Evolutionary conservation across 176 grass and related monocot species (phyloP).

Genomic region (Oropetium thomaeum): DNA sequence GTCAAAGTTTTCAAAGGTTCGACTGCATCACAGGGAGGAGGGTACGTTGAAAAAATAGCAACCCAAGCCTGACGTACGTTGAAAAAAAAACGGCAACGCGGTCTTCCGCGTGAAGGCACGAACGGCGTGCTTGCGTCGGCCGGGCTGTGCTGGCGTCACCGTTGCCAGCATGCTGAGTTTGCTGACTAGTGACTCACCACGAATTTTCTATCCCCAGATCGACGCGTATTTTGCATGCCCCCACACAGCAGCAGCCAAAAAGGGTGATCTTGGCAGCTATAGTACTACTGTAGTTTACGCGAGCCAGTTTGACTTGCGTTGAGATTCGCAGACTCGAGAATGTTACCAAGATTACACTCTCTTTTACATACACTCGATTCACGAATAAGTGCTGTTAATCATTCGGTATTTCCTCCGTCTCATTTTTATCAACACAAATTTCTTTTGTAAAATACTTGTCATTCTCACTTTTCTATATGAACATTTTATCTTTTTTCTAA

Average conservation of each 20-base stretch:
- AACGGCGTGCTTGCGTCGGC: not conserved
- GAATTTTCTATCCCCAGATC: not conserved
- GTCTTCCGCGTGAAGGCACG: not conserved
- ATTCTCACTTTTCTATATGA: too few relatives aligned
- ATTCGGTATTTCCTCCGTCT: too few relatives aligned
- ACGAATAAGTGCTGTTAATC: too few relatives aligned
- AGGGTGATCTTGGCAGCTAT: not conserved
- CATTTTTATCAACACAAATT: too few relatives aligned
- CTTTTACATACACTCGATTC: too few relatives aligned
- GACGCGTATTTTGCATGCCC: not conserved
- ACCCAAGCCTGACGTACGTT: conserved; percentile 8
- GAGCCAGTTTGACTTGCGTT: not conserved
- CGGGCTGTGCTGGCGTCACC: conserved; percentile 15
- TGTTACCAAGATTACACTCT: too few relatives aligned
- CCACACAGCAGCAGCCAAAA: not conserved
- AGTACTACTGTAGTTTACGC: too few relatives aligned
- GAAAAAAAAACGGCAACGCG: conserved; percentile 12
- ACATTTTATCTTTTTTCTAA: too few relatives aligned
- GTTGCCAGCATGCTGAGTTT: conserved; percentile 25
- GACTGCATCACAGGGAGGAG: not conserved
- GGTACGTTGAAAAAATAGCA: not conserved
- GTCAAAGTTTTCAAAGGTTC: not conserved
- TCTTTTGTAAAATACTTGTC: too few relatives aligned
- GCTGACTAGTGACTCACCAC: conserved; percentile 13
- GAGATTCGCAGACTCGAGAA: not conserved